Base-by-base conservation (phyloP, 768 basidiomycete species). In the Boletus barrowsii region DNA sequence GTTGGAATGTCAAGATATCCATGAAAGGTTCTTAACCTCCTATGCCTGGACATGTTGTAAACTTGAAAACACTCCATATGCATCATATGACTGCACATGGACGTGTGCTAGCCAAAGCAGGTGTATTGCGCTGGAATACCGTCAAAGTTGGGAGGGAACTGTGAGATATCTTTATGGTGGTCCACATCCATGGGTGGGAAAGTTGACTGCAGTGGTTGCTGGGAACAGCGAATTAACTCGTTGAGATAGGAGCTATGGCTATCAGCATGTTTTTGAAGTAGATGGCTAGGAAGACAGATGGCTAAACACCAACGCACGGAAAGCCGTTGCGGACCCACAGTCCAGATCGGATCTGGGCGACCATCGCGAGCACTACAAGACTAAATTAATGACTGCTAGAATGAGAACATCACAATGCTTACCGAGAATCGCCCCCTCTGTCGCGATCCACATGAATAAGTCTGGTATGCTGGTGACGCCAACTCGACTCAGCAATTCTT, bases 291-390 rank as follows among this genome's bases (percentile, higher is more conserved):
- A 63, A 10, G 83, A 79, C 10, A 87, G 73, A 6, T 73, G 69
- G 39, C 86, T 82, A 62, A 97, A 93, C 6, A 74, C 70, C 6
- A 72, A 71, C 0, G 82, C 77, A 5, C 84, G 89, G 89, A 64
- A 94, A 91, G 4, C 97, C 97, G 62, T 99, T 99, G 51, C 96
- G 88, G 9, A 97, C 95, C 97, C 97, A 98, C 5, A 98, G 79
- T 0, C 94, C 94, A 0, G 92, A 89, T 22, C 94, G 84, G 47
- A 98, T 93, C 68, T 98, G 97, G 0, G 95, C 93, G 42, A 96
- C 86, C 86, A 95, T 93, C 2, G 87, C 82, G 26, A 94, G 76
- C 7, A 92, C 93, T 94, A 51, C 22, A 10, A 51, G 6, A n/a
- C 30, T 15, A 30, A 26, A 7, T 32, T 54, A 20, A 42, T 51